Conservation (phyloP, 2,329 filamentous ascomycete genomes). For the Teratosphaeria epicoccoides region DNA sequence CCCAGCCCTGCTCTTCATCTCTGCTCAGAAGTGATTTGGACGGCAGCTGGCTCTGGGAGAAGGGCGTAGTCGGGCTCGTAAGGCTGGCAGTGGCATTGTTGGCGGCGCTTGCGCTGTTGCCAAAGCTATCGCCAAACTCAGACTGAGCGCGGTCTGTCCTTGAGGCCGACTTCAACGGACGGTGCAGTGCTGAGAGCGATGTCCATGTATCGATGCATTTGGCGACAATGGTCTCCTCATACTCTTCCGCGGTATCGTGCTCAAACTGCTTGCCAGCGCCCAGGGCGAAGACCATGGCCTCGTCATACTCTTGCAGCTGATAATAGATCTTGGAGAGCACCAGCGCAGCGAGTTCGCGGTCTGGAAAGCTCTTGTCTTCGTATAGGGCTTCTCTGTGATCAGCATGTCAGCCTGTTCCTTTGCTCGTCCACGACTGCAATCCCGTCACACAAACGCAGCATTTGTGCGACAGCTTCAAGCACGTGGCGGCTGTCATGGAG, state of each 20-base stretch:
- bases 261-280: slow-evolving; percentile 92
- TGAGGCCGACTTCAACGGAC: slow-evolving; percentile 40
- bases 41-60: slow-evolving; percentile 84
- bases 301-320: slow-evolving; percentile 95
- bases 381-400: slow-evolving; percentile 76
- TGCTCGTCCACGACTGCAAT: background rate
- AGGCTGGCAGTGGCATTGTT: slow-evolving; percentile 52
- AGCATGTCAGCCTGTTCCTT: slow-evolving; percentile 11
- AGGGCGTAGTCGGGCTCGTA: slow-evolving; percentile 83
- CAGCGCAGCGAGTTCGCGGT: slow-evolving; percentile 85
- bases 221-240: slow-evolving; percentile 95
- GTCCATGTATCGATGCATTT: slow-evolving; percentile 99
- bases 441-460: slow-evolving; percentile 1
- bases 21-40: slow-evolving; percentile 93
- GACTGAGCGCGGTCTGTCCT: slow-evolving; percentile 44
- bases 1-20: slow-evolving; percentile 48
- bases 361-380: slow-evolving; percentile 88
- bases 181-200: slow-evolving; percentile 56
- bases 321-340: slow-evolving; percentile 98
- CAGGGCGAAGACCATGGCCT: slow-evolving; percentile 97
- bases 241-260: slow-evolving; percentile 81
- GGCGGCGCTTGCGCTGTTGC: slow-evolving; percentile 52
- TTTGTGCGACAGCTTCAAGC: background rate
- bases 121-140: slow-evolving; percentile 66
- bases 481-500: background rate